Conservation (phyloP, 2,329 filamentous ascomycete species). For the Neofusicoccum kwambonambiense region DNA sequence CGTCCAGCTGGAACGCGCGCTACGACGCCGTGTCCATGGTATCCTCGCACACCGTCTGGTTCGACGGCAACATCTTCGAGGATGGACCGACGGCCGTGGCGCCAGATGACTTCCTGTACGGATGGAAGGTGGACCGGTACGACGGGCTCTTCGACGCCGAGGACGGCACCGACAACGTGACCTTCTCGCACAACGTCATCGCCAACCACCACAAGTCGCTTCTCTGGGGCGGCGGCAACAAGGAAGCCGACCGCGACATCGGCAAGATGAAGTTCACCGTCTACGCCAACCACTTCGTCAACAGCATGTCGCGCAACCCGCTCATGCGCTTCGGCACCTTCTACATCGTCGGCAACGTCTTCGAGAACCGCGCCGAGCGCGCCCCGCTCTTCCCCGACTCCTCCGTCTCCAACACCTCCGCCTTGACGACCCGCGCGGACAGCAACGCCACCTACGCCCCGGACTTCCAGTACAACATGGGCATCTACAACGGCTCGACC, state of each 20-base stretch:
- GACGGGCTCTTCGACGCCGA: conserved; percentile 14
- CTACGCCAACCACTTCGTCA: conserved; percentile 11
- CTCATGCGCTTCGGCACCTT: conserved; percentile 17
- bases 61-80: conserved; percentile 16
- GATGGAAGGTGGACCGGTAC: conserved; percentile 14
- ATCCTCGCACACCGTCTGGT: conserved; percentile 1
- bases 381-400: background rate
- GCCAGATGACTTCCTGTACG: background rate
- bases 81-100: conserved; percentile 3
- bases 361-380: conserved; percentile 3
- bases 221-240: conserved; percentile 12
- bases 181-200: conserved; percentile 14
- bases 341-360: conserved; percentile 12
- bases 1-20: conserved; percentile 1
- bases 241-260: conserved; percentile 5
- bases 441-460: background rate
- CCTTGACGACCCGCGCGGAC: too few species aligned
- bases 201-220: conserved; percentile 16
- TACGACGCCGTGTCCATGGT: conserved; percentile 14
- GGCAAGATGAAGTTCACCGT: conserved; percentile 14
- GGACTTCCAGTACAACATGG: conserved; percentile 7
- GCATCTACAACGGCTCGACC: conserved; percentile 5
- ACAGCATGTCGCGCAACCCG: conserved; percentile 8
- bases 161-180: conserved; percentile 13
- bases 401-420: background rate